phyloP scores from a whole-genome alignment of 352 stramenopile species.

The Plasmopara muralis region DNA sequence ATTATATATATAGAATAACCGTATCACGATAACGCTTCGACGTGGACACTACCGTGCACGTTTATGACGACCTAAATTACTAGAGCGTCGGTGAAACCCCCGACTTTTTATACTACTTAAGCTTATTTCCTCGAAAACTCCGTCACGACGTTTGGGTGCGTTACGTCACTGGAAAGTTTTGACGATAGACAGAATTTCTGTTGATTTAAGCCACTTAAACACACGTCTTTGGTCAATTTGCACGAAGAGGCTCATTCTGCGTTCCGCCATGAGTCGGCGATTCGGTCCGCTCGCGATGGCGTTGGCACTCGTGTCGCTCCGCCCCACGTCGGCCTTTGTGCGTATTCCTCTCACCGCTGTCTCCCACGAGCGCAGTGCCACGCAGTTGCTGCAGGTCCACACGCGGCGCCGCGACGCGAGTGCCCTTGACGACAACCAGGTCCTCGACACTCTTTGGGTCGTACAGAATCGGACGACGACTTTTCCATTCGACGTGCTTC shows the following conservation, averaged over 20 bases:
- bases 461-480: conserved; percentile 9
- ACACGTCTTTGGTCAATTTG: neutral
- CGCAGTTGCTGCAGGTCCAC: conserved; percentile 36
- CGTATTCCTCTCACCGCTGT: conserved; percentile 35
- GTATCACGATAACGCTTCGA: too few relatives aligned
- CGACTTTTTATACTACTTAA: too few relatives aligned
- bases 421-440: conserved; percentile 5
- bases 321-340: conserved; percentile 17
- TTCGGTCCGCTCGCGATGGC: neutral
- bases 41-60: too few relatives aligned
- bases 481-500: conserved; percentile 15
- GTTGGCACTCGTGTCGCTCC: neutral
- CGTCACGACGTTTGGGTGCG: too few relatives aligned
- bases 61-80: too few relatives aligned
- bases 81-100: too few relatives aligned
- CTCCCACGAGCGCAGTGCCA: conserved; percentile 20
- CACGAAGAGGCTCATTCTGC: neutral
- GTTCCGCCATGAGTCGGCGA: neutral
- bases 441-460: conserved; percentile 16
- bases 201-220: neutral
- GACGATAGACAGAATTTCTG: too few relatives aligned
- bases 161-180: too few relatives aligned
- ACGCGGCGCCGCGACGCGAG: conserved; percentile 13
- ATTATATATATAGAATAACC: too few relatives aligned
- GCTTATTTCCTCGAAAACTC: too few relatives aligned